These are phyloP conservation scores for Oenanthe sinensis DNA, from an alignment of 129 eudicot genomes.

Conservation along the genomic window DNA sequence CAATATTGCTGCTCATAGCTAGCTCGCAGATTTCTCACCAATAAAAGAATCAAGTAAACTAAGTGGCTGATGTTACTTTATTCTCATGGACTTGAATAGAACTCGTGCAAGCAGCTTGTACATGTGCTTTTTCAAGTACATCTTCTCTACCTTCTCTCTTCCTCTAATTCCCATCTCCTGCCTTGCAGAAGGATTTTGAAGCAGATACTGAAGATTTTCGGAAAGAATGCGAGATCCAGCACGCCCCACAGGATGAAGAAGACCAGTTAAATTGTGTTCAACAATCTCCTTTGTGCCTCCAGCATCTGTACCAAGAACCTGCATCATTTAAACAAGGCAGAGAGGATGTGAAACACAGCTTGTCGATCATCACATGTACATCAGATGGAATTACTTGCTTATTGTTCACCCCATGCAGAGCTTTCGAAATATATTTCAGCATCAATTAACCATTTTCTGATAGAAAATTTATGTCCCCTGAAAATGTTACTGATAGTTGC, in stretches of 20 bases:
- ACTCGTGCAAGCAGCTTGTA: constrained; percentile 69
- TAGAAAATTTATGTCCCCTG: background rate
- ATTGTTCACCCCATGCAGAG: background rate
- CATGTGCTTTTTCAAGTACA: constrained; percentile 92
- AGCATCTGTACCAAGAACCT: constrained; percentile 95
- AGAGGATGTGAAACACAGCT: constrained; percentile 1
- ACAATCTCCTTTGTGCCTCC: constrained; percentile 96
- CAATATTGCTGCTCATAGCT: background rate
- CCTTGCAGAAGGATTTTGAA: constrained; percentile 54
- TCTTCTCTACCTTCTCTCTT: constrained; percentile 67
- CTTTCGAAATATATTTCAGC: background rate
- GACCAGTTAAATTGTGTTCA: constrained; percentile 72
- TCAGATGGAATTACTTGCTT: background rate
- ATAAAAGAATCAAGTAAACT: constrained; percentile 14
- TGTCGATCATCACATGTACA: background rate
- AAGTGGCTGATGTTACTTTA: constrained; percentile 32
- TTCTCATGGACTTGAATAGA: constrained; percentile 73
- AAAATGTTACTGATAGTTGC: background rate
- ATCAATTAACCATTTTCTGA: background rate
- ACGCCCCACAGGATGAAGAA: constrained; percentile 74
- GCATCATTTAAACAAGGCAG: constrained; percentile 8
- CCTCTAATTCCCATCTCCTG: constrained; percentile 66
- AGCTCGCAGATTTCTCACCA: constrained; percentile 6
- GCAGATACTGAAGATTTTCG: constrained; percentile 52
- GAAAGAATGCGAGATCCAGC: constrained; percentile 61